A percentile compares a stretch with the other conserved stretches of the same genome.
phyloP scores from a whole-genome alignment of 129 eudicot species.

The Logfia minima region DNA sequence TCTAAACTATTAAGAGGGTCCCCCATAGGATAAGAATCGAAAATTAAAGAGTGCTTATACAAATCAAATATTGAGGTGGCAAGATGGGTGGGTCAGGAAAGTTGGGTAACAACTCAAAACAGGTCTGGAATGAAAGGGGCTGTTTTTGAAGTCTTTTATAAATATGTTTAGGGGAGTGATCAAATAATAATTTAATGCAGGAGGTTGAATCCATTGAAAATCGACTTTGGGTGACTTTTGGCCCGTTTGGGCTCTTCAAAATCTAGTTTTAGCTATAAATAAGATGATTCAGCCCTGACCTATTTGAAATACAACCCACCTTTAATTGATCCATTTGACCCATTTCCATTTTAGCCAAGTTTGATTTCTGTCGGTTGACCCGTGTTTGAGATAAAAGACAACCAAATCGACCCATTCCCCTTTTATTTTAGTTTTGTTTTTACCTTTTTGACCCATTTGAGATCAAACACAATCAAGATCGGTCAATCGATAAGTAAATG shows the following conservation, averaged over 20 bases:
- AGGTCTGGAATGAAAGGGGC: neutral
- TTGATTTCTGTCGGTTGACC: neutral
- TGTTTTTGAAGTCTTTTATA: neutral
- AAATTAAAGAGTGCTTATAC: too few species aligned
- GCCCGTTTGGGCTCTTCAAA: too few species aligned
- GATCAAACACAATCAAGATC: slow-evolving; percentile 4
- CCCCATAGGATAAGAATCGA: neutral
- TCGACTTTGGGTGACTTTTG: too few species aligned
- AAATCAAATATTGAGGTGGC: too few species aligned
- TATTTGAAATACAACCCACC: neutral
- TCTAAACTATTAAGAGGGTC: too few species aligned
- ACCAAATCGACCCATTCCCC: neutral
- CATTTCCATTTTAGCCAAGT: slow-evolving; percentile 3
- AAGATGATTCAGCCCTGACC: too few species aligned
- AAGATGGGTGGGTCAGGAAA: neutral
- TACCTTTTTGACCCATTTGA: neutral
- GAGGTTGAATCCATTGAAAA: neutral
- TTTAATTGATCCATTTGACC: neutral
- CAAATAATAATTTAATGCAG: too few species aligned
- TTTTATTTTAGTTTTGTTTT: too few species aligned
- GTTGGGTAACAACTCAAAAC: slow-evolving; percentile 1
- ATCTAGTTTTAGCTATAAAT: too few species aligned
- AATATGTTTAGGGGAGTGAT: too few species aligned
- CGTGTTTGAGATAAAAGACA: neutral
- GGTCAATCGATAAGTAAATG: neutral